Percentiles rank a stretch among this genome's conserved stretches.
Conservation (phyloP, 768 basidiomycete species). For the Mycena leptocephala region DNA sequence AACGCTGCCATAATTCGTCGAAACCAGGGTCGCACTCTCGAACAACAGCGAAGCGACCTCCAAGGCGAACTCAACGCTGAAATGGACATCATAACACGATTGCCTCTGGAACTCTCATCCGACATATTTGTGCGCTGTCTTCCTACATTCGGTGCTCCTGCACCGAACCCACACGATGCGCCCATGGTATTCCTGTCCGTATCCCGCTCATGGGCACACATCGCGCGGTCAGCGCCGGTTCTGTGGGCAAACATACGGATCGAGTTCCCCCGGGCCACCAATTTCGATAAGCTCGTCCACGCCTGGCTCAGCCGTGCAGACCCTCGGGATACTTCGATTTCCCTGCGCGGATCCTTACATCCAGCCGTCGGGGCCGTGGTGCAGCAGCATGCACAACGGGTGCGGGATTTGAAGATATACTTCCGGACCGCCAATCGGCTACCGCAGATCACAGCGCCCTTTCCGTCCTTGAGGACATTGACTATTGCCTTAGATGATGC, state of each 20-base stretch:
- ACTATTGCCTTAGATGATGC: neutral
- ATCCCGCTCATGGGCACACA: neutral
- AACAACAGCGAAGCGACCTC: neutral
- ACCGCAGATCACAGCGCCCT: neutral
- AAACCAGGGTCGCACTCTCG: neutral
- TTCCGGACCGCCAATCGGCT: neutral
- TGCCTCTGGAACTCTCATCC: neutral
- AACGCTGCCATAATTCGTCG: neutral
- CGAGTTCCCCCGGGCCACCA: neutral
- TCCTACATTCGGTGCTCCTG: neutral
- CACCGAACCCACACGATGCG: neutral
- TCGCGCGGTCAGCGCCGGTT: neutral
- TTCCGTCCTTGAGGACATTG: neutral
- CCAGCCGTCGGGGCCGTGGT: neutral
- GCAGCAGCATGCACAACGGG: neutral
- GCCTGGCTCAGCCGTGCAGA: neutral
- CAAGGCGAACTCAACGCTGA: neutral
- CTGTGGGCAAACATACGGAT: neutral
- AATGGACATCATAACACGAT: neutral
- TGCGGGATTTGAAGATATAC: neutral
- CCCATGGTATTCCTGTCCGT: neutral
- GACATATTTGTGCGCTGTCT: slow-evolving; percentile 15
- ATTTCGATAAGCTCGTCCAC: neutral
- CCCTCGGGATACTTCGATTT: neutral
- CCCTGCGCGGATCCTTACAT: neutral